phyloP scores from a whole-genome alignment of 2,329 filamentous ascomycete genomes.

The Nemania sp. region DNA sequence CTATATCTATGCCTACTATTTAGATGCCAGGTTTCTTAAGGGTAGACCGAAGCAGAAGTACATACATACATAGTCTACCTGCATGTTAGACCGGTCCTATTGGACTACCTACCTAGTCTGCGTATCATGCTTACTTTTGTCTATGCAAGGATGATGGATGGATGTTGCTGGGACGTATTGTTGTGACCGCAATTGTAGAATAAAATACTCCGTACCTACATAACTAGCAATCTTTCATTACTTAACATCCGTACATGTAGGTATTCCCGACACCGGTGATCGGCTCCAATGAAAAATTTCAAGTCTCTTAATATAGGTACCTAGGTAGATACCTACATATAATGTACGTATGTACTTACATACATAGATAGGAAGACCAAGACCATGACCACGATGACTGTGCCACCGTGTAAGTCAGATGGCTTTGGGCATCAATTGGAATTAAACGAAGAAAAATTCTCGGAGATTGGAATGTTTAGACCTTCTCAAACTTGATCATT shows the following conservation, averaged over 20 bases:
- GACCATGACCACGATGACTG: conserved; percentile 33
- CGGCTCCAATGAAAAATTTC: conserved; percentile 34
- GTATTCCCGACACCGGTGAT: conserved; percentile 37
- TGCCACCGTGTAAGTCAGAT: conserved; percentile 27
- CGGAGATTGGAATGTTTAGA: conserved; percentile 40
- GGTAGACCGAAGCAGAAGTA: not conserved
- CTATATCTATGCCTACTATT: too few relatives aligned
- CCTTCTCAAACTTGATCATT: conserved; percentile 39
- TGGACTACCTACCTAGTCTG: too few relatives aligned
- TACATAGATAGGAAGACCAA: too few relatives aligned
- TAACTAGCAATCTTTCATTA: conserved; percentile 23
- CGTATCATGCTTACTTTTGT: conserved; percentile 13
- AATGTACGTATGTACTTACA: too few relatives aligned
- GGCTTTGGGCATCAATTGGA: conserved; percentile 31
- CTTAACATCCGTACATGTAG: too few relatives aligned
- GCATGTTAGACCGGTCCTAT: conserved; percentile 17
- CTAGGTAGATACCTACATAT: too few relatives aligned
- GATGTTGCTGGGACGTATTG: conserved; percentile 4
- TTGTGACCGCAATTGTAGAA: too few relatives aligned
- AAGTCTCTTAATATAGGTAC: too few relatives aligned
- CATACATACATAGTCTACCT: not conserved
- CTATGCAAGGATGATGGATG: conserved; percentile 28
- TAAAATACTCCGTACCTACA: conserved; percentile 19
- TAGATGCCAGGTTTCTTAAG: too few relatives aligned
- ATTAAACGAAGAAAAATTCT: conserved; percentile 40